phyloP scores from a whole-genome alignment of 1,284 basidiomycete species.

The Cryptococcus hybrid region DNA sequence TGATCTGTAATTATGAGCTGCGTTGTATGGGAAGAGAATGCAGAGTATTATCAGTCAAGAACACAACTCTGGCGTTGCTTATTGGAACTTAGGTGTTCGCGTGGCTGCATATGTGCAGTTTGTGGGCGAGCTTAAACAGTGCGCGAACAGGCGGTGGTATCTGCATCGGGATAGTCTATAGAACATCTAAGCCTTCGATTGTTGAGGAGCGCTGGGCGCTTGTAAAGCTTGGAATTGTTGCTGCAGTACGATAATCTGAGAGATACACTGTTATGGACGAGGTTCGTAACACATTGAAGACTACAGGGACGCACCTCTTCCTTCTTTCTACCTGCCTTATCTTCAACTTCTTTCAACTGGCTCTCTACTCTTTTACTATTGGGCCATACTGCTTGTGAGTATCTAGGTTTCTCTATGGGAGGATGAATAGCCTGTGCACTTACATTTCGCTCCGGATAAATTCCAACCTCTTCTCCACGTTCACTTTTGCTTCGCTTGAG shows the following conservation, averaged over 20 bases:
- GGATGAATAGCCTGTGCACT: slow-evolving; percentile 39
- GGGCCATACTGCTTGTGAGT: slow-evolving; percentile 58
- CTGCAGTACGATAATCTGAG: slow-evolving; percentile 42
- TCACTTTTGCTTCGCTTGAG: slow-evolving; percentile 77
- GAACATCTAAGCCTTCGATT: slow-evolving; percentile 9
- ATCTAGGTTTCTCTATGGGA: not conserved
- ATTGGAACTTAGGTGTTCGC: too few species aligned
- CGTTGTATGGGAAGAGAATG: too few species aligned
- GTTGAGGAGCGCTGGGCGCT: slow-evolving; percentile 16
- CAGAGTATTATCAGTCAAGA: too few species aligned
- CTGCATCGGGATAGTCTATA: not conserved
- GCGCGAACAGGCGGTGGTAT: not conserved
- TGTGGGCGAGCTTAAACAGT: too few species aligned
- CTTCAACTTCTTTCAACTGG: slow-evolving; percentile 71
- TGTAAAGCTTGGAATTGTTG: slow-evolving; percentile 45
- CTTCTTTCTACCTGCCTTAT: slow-evolving; percentile 73
- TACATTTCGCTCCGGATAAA: slow-evolving; percentile 91
- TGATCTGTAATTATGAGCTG: not conserved
- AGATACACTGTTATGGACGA: not conserved
- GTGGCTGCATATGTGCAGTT: too few species aligned
- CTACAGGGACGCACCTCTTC: slow-evolving; percentile 58
- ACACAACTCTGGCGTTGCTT: too few species aligned
- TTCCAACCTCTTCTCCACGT: slow-evolving; percentile 87
- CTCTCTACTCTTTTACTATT: slow-evolving; percentile 73
- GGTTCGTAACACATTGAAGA: not conserved